Conservation (phyloP, 108 stramenopile species). For the Nitzschia sp. region DNA sequence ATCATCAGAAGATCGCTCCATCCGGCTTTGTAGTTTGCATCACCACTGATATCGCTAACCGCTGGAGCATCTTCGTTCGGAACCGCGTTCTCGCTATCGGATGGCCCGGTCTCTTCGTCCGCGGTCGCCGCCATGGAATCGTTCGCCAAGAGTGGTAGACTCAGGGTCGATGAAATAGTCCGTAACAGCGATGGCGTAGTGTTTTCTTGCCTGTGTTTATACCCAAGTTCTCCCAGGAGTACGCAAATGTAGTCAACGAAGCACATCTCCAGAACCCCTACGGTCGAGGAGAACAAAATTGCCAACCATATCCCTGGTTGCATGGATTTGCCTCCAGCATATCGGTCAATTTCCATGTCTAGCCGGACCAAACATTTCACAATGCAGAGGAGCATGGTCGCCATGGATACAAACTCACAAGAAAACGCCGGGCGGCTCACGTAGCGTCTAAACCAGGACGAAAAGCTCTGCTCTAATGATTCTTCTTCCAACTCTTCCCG, state of each 20-base stretch:
- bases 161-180: constrained; percentile 36
- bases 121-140: constrained; percentile 10
- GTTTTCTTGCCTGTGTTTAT: neutral
- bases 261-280: constrained; percentile 34
- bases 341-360: constrained; percentile 49
- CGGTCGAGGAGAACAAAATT: constrained; percentile 31
- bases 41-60: constrained; percentile 49
- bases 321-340: constrained; percentile 27
- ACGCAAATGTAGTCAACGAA: constrained; percentile 29
- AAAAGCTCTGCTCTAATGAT: constrained; percentile 52
- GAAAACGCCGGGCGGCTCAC: constrained; percentile 40
- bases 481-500: constrained; percentile 63
- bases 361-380: constrained; percentile 54
- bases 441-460: constrained; percentile 37
- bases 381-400: constrained; percentile 35
- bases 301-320: constrained; percentile 58
- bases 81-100: neutral
- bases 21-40: constrained; percentile 52
- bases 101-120: constrained; percentile 6
- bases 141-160: constrained; percentile 43
- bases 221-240: constrained; percentile 29
- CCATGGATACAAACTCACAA: constrained; percentile 30
- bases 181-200: constrained; percentile 13
- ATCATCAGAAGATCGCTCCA: constrained; percentile 48
- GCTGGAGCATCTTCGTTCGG: constrained; percentile 33